phyloP scores from a whole-genome alignment of 2,329 filamentous ascomycete species.

The Neonectria neomacrospora region DNA sequence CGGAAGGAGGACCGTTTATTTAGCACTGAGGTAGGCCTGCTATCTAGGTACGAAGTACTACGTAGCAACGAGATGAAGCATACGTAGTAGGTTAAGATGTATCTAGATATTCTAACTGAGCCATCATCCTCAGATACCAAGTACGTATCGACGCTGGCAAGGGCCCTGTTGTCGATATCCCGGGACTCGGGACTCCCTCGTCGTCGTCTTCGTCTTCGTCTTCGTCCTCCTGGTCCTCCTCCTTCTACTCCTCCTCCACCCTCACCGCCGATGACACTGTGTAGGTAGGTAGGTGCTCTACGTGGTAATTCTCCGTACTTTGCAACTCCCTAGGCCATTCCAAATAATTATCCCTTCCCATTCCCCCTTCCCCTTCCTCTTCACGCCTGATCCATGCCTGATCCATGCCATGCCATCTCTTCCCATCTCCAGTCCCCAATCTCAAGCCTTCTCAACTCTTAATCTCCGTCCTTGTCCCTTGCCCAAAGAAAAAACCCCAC shows the following conservation, averaged over 20 bases:
- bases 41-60: no score
- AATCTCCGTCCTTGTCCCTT: constrained; percentile 11
- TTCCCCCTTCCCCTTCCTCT: background rate
- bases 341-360: background rate
- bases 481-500: constrained; percentile 21
- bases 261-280: background rate
- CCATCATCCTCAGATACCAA: no score
- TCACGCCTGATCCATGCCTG: no score
- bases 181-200: constrained; percentile 9
- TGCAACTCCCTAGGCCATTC: background rate
- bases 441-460: background rate
- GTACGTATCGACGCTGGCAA: background rate
- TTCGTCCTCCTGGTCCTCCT: no score
- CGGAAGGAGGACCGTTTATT: no score
- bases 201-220: no score
- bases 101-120: no score
- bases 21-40: no score
- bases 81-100: no score
- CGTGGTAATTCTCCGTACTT: background rate
- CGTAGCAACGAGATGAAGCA: no score
- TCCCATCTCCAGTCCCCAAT: constrained; percentile 22
- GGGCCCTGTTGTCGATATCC: background rate
- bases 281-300: no score
- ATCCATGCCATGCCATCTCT: constrained; percentile 7
- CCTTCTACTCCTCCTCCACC: background rate